Conservation (phyloP, 1,284 basidiomycete species). For the Wallemia mellicola region DNA sequence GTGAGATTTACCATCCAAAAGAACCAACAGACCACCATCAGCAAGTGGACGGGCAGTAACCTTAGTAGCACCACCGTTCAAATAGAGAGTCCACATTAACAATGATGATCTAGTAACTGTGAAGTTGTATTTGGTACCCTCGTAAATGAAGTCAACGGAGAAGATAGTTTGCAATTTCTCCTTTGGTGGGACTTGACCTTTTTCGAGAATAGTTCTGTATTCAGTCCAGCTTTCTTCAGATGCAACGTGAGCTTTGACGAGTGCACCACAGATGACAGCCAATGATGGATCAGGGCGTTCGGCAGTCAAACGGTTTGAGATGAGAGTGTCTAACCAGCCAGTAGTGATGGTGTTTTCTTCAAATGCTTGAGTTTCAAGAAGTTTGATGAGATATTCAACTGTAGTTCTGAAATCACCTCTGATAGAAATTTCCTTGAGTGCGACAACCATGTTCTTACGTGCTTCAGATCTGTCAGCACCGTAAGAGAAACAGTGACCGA, state of each 20-base stretch:
- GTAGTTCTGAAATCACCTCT: slow-evolving; percentile 97
- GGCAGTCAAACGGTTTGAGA: slow-evolving; percentile 75
- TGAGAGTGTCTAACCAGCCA: slow-evolving; percentile 91
- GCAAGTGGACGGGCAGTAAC: slow-evolving; percentile 71
- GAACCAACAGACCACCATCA: slow-evolving; percentile 76
- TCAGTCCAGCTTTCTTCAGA: slow-evolving; percentile 69
- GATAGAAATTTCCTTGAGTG: slow-evolving; percentile 90
- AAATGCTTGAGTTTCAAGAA: slow-evolving; percentile 87
- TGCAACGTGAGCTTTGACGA: slow-evolving; percentile 73
- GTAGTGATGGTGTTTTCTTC: slow-evolving; percentile 93
- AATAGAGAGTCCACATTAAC: slow-evolving; percentile 70
- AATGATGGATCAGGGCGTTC: slow-evolving; percentile 76
- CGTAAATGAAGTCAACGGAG: slow-evolving; percentile 92
- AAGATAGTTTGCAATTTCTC: slow-evolving; percentile 93
- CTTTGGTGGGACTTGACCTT: slow-evolving; percentile 85
- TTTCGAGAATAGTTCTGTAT: slow-evolving; percentile 86
- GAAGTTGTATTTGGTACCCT: slow-evolving; percentile 81
- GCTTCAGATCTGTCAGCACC: slow-evolving; percentile 85
- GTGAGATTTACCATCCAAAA: slow-evolving; percentile 79
- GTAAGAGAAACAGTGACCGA: slow-evolving; percentile 97
- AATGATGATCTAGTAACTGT: slow-evolving; percentile 73
- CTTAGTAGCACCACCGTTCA: slow-evolving; percentile 74
- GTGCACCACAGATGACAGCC: slow-evolving; percentile 89
- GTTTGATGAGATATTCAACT: slow-evolving; percentile 92
- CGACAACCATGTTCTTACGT: slow-evolving; percentile 98